Conservation (phyloP, 2,329 filamentous ascomycete species). For the Neopestalotiopsis sp. region DNA sequence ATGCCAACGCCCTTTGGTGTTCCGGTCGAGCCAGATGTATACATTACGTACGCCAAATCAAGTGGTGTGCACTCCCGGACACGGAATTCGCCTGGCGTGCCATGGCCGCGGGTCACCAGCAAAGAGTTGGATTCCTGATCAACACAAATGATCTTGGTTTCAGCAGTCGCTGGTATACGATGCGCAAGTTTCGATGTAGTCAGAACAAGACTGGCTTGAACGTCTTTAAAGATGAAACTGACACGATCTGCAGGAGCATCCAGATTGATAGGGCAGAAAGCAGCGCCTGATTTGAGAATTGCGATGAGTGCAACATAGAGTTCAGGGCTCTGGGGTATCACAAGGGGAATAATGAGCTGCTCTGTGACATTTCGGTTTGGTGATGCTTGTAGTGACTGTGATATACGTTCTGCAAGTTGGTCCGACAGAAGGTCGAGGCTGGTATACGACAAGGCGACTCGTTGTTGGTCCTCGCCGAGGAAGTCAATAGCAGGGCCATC, state of each 20-base stretch:
- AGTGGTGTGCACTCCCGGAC: conserved; percentile 3
- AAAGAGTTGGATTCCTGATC: background rate
- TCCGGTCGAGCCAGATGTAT: conserved; percentile 90
- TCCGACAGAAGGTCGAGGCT: conserved; percentile 65
- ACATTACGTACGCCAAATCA: conserved; percentile 85
- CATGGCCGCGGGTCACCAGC: background rate
- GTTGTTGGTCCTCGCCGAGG: conserved; percentile 22
- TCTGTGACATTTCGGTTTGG: conserved; percentile 14
- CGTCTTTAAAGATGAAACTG: conserved; percentile 80
- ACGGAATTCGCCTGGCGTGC: background rate
- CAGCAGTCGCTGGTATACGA: conserved; percentile 36
- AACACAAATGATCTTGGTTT: conserved; percentile 3
- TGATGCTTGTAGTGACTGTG: conserved; percentile 33
- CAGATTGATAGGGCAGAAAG: conserved; percentile 83
- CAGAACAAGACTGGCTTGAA: conserved; percentile 71
- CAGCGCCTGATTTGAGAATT: conserved; percentile 79
- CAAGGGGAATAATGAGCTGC: conserved; percentile 70
- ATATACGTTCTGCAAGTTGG: conserved; percentile 58
- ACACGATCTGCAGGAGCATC: conserved; percentile 80
- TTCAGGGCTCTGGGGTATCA: conserved; percentile 76
- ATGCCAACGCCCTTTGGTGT: conserved; percentile 86
- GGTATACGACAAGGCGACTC: conserved; percentile 61
- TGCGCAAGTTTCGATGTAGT: conserved; percentile 57
- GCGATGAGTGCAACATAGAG: conserved; percentile 81
- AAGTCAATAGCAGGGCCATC: conserved; percentile 19